Percentiles rank a stretch among this genome's conserved stretches.
phyloP scores from a whole-genome alignment of 2,329 filamentous ascomycete genomes.

The Leptographium wingfieldii region DNA sequence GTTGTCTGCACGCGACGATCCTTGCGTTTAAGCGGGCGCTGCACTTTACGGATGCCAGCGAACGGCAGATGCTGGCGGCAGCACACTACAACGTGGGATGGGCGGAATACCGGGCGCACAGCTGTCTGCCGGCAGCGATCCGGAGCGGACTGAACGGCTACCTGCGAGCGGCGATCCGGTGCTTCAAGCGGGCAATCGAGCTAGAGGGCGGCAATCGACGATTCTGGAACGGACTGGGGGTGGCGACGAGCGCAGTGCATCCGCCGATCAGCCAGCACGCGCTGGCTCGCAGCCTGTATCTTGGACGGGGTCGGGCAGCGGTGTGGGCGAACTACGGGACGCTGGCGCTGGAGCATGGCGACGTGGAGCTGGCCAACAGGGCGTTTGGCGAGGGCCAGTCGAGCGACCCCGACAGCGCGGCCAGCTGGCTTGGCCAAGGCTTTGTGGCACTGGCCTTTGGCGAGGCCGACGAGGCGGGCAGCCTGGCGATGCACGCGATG shows the following conservation, averaged over 20 bases:
- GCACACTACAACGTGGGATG: slow-evolving; percentile 95
- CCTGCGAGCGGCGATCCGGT: slow-evolving; percentile 69
- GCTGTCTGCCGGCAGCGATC: slow-evolving; percentile 41
- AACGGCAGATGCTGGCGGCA: slow-evolving; percentile 83
- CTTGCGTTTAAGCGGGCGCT: slow-evolving; percentile 82
- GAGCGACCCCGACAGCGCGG: slow-evolving; percentile 82
- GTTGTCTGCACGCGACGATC: slow-evolving; percentile 59
- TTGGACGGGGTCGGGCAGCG: slow-evolving; percentile 77
- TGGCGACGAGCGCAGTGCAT: slow-evolving; percentile 77
- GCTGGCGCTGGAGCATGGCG: slow-evolving; percentile 73
- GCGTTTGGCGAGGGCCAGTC: slow-evolving; percentile 87
- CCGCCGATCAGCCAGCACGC: slow-evolving; percentile 85
- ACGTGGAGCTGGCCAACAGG: slow-evolving; percentile 75
- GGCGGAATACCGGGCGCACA: slow-evolving; percentile 75
- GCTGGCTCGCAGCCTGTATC: slow-evolving; percentile 80
- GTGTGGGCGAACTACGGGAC: slow-evolving; percentile 87
- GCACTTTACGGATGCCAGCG: slow-evolving; percentile 49
- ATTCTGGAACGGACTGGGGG: slow-evolving; percentile 93
- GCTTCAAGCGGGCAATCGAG: slow-evolving; percentile 93
- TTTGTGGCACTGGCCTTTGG: slow-evolving; percentile 68
- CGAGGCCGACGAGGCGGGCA: slow-evolving; percentile 63
- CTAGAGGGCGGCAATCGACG: slow-evolving; percentile 87
- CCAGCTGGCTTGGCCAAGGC: slow-evolving; percentile 90
- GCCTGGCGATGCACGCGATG: slow-evolving; percentile 86
- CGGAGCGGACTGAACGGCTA: slow-evolving; percentile 52